A percentile compares a stretch with the other conserved stretches of the same genome.
Evolutionary conservation across 2,329 filamentous ascomycete genomes (phyloP).

Genomic region (Aureobasidium namibiae): DNA sequence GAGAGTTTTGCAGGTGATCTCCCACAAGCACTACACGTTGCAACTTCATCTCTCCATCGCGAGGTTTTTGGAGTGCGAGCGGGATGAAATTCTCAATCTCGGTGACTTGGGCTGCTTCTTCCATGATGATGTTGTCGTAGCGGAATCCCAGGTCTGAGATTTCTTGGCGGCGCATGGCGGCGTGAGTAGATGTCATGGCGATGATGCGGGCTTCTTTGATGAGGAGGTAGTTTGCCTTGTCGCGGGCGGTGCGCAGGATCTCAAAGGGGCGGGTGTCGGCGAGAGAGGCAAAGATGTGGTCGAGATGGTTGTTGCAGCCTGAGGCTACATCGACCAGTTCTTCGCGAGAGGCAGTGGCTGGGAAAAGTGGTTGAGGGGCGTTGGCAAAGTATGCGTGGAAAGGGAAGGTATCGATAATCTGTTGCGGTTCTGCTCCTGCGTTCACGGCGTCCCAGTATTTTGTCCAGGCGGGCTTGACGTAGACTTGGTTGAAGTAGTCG

Average conservation of each 20-base stretch:
- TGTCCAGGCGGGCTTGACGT: slow-evolving; percentile 79
- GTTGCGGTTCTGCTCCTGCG: slow-evolving; percentile 41
- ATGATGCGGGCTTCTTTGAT: slow-evolving; percentile 95
- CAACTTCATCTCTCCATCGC: slow-evolving; percentile 62
- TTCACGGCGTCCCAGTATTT: slow-evolving; percentile 65
- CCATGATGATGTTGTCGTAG: slow-evolving; percentile 97
- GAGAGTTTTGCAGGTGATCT: slow-evolving; percentile 94
- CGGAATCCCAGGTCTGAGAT: slow-evolving; percentile 89
- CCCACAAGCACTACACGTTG: slow-evolving; percentile 88
- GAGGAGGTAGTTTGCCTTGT: slow-evolving; percentile 93
- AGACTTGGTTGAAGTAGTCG: slow-evolving; percentile 91
- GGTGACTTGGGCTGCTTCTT: slow-evolving; percentile 96
- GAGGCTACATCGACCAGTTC: slow-evolving; percentile 65
- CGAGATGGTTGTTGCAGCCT: slow-evolving; percentile 82
- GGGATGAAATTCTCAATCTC: slow-evolving; percentile 97
- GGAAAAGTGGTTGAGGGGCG: slow-evolving; percentile 79
- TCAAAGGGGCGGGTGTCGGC: slow-evolving; percentile 94
- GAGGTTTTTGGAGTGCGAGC: slow-evolving; percentile 77
- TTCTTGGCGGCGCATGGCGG: slow-evolving; percentile 85
- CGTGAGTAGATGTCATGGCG: slow-evolving; percentile 97
- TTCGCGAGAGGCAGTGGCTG: slow-evolving; percentile 55
- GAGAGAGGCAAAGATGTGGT: slow-evolving; percentile 83
- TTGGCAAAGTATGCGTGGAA: slow-evolving; percentile 83
- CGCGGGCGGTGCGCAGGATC: slow-evolving; percentile 76
- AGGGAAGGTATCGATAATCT: slow-evolving; percentile 69